Conservation (phyloP, 768 basidiomycete genomes). For the Termitomyces sp. region DNA sequence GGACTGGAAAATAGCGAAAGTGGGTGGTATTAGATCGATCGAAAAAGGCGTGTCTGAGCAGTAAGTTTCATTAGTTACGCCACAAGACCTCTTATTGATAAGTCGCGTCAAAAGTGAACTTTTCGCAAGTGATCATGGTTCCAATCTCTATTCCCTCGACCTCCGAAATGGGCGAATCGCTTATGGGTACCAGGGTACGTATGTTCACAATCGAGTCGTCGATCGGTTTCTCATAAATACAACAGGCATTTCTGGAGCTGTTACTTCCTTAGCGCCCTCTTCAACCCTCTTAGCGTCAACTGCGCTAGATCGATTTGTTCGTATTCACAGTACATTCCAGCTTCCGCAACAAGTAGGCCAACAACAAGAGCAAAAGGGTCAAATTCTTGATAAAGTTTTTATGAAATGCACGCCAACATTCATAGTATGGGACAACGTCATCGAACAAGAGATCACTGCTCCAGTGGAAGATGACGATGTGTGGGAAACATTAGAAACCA, state of each 20-base stretch:
- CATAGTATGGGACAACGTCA: slow-evolving; percentile 55
- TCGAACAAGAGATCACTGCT: slow-evolving; percentile 9
- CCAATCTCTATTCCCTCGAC: slow-evolving; percentile 64
- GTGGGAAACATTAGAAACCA: slow-evolving; percentile 65
- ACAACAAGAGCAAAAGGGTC: slow-evolving; percentile 54
- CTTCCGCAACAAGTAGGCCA: slow-evolving; percentile 46
- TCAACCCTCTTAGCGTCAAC: slow-evolving; percentile 55
- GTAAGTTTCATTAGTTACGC: slow-evolving; percentile 35
- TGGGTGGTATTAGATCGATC: slow-evolving; percentile 57
- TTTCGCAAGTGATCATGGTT: slow-evolving; percentile 66
- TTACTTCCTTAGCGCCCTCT: slow-evolving; percentile 59
- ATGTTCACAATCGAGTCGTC: neutral
- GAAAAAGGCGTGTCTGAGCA: slow-evolving; percentile 60
- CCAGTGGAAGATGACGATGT: slow-evolving; percentile 50
- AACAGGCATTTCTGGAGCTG: slow-evolving; percentile 67
- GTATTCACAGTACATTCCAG: slow-evolving; percentile 61
- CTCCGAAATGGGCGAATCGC: slow-evolving; percentile 59
- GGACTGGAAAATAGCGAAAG: slow-evolving; percentile 62
- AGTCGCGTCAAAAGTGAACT: slow-evolving; percentile 46
- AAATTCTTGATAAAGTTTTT: slow-evolving; percentile 61
- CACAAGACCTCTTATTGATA: neutral
- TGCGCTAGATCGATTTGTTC: slow-evolving; percentile 65
- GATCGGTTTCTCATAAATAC: neutral
- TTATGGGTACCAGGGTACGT: slow-evolving; percentile 66
- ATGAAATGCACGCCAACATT: slow-evolving; percentile 60